Evolutionary conservation across 257 asterid species (phyloP), one percentile per base, ranked within the genome.

Genomic region (Leonotis leonurus): DNA sequence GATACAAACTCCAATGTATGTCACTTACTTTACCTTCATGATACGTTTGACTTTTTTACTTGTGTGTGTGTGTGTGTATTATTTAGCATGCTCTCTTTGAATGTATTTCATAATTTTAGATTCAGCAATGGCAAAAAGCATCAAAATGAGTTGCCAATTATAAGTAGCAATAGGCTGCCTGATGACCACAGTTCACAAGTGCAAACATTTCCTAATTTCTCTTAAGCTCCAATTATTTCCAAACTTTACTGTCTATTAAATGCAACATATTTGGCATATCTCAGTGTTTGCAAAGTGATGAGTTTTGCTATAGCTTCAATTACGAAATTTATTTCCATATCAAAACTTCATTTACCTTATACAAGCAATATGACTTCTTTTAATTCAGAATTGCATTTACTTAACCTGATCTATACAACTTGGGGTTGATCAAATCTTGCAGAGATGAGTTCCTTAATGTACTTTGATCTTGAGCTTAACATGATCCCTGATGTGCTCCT

Each of bases 1-100:
- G 96, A 88, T 69, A 81, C 94, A 44, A 68, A 68, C 64, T 85
- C 94, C 64, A 85, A 76, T 58, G 94, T 85, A 56, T 71, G 95
- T 76, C n/a, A 22, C 40, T 14, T 33, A 35, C 25, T 36, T 54
- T 17, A 20, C 13, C n/a, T n/a, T n/a, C n/a, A n/a, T n/a, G n/a
- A n/a, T n/a, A n/a, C n/a, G n/a, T n/a, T n/a, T n/a, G n/a, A n/a
- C n/a, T n/a, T n/a, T n/a, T n/a, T n/a, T n/a, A n/a, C n/a, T n/a
- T n/a, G n/a, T n/a, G n/a, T n/a, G n/a, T n/a, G n/a, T n/a, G n/a
- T n/a, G n/a, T 17, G 4, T 4, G 4, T n/a, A 2, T 45, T n/a
- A 39, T 48, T 63, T 20, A 6, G 20, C 46, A 14, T 49, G 54
- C 35, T 62, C 12, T 8, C 6, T 61, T 36, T 49, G 59, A n/a